A percentile compares a stretch with the other conserved stretches of the same genome.
phyloP scores from a whole-genome alignment of 78 protist species.

The Dictyostelium firmibasis region DNA sequence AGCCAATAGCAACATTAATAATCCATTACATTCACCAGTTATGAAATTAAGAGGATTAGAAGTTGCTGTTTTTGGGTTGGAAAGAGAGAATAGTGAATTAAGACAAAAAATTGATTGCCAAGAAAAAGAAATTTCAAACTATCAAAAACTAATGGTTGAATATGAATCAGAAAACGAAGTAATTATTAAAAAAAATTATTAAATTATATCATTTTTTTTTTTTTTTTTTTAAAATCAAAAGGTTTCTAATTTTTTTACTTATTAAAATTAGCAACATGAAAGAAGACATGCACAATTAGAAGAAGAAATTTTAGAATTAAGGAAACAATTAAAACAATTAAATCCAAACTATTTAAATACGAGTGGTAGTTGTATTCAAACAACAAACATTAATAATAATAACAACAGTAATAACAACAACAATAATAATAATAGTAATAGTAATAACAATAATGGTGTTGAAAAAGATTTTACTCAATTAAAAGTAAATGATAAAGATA shows the following conservation, averaged over 20 bases:
- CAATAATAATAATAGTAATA: background rate
- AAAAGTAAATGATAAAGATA: constrained; percentile 1
- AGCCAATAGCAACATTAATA: background rate
- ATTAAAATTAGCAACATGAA: constrained; percentile 38
- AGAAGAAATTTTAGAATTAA: constrained; percentile 60
- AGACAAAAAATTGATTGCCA: constrained; percentile 49
- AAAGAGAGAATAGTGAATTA: constrained; percentile 60
- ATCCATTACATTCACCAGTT: constrained; percentile 69
- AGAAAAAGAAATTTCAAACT: constrained; percentile 15
- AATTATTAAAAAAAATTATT: background rate
- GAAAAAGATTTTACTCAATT: constrained; percentile 1
- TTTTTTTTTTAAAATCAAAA: too few species aligned
- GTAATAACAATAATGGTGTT: background rate
- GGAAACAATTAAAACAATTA: constrained; percentile 51
- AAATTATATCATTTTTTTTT: too few species aligned
- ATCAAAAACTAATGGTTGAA: background rate
- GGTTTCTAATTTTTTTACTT: too few species aligned
- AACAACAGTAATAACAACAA: background rate
- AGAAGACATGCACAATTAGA: constrained; percentile 70
- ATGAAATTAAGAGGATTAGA: constrained; percentile 51
- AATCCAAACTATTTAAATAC: constrained; percentile 4
- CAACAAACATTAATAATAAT: constrained; percentile 16
- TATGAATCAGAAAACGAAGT: constrained; percentile 67
- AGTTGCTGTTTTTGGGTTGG: constrained; percentile 61
- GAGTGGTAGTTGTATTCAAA: background rate